Conservation (phyloP, 129 eudicot genomes). For the Artemisia annua region DNA sequence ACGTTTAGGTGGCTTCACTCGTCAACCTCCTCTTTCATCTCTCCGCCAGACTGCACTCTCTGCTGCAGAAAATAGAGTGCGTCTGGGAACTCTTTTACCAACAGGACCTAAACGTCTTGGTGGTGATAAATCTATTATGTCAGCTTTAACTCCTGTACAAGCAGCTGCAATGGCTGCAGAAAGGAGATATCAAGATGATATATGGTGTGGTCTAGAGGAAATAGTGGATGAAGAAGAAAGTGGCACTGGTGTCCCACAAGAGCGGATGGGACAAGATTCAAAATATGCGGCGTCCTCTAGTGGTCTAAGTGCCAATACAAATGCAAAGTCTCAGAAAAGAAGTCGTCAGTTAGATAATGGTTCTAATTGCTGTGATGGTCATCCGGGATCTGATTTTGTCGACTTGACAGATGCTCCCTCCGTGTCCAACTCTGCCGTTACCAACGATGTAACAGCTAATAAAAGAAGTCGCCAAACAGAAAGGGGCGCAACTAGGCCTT, state of each 20-base stretch:
- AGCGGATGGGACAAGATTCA: conserved; percentile 24
- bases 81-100: conserved; percentile 51
- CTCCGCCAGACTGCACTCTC: conserved; percentile 52
- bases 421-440: conserved; percentile 21
- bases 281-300: conserved; percentile 28
- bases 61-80: conserved; percentile 80
- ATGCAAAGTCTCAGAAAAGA: conserved; percentile 40
- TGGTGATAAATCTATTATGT: conserved; percentile 75
- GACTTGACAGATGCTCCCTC: conserved; percentile 37
- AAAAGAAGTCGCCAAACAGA: conserved; percentile 31
- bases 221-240: conserved; percentile 47
- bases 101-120: conserved; percentile 85
- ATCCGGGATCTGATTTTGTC: conserved; percentile 31
- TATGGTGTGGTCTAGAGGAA: conserved; percentile 85
- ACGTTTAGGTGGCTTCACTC: conserved; percentile 72
- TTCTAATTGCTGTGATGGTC: neutral
- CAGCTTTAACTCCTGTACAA: conserved; percentile 72
- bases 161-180: conserved; percentile 99
- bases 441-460: conserved; percentile 5
- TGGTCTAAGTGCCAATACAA: conserved; percentile 22
- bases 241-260: conserved; percentile 28
- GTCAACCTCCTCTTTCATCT: conserved; percentile 65
- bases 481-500: neutral
- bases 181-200: conserved; percentile 77
- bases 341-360: conserved; percentile 25